Percentiles rank a stretch among this genome's conserved stretches.
Conservation (phyloP, 2,329 filamentous ascomycete species). For the Cyclaneusma minus region DNA sequence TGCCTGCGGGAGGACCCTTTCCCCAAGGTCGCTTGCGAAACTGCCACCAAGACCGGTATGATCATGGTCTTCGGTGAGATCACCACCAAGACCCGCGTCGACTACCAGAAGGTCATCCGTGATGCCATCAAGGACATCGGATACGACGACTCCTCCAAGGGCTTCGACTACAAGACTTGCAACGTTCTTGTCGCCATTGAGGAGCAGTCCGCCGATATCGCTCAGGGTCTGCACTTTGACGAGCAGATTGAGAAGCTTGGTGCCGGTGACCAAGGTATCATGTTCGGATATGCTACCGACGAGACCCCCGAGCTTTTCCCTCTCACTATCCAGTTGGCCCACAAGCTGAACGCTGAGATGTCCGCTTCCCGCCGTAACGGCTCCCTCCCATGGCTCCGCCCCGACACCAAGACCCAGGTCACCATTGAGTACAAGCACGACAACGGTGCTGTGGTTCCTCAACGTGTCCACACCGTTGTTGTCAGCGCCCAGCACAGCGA, state of each 20-base stretch:
- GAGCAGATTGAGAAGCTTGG: slow-evolving; percentile 94
- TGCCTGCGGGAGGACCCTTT: slow-evolving; percentile 88
- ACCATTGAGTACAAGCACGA: slow-evolving; percentile 98
- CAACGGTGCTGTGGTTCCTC: slow-evolving; percentile 78
- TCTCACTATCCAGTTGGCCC: slow-evolving; percentile 81
- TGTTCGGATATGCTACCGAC: slow-evolving; percentile 99
- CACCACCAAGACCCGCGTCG: slow-evolving; percentile 84
- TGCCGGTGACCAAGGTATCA: slow-evolving; percentile 99
- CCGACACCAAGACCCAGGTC: slow-evolving; percentile 99
- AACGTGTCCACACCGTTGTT: slow-evolving; percentile 91
- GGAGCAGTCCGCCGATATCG: slow-evolving; percentile 97
- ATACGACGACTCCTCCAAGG: slow-evolving; percentile 93
- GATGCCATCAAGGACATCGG: slow-evolving; percentile 94
- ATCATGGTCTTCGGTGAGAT: slow-evolving; percentile 99
- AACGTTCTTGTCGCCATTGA: slow-evolving; percentile 98
- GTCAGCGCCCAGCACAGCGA: slow-evolving; percentile 89
- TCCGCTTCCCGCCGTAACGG: slow-evolving; percentile 76
- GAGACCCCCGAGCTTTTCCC: slow-evolving; percentile 97
- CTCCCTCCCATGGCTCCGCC: slow-evolving; percentile 80
- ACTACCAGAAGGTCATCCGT: slow-evolving; percentile 98
- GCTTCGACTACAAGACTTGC: slow-evolving; percentile 99
- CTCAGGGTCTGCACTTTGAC: slow-evolving; percentile 97
- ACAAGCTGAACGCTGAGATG: slow-evolving; percentile 97
- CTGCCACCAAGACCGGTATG: slow-evolving; percentile 99
- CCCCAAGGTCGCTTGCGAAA: slow-evolving; percentile 98